These are phyloP conservation scores for Ophiocordyceps robertsii DNA, from an alignment of 2,329 filamentous ascomycete species.

Conservation along the genomic window DNA sequence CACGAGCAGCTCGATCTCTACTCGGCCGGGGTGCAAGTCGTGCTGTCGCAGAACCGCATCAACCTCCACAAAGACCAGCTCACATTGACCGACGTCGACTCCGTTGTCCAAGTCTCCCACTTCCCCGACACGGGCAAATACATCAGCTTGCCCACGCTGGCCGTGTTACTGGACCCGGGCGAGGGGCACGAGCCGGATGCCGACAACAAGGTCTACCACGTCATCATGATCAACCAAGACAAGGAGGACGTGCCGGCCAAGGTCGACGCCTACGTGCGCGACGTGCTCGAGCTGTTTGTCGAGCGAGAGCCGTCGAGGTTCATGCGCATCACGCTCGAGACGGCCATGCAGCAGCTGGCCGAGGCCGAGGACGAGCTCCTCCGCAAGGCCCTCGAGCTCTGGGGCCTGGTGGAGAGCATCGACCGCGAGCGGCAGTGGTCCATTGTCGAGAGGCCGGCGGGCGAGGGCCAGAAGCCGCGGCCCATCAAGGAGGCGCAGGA, in stretches of 20 bases:
- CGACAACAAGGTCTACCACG: slow-evolving; percentile 19
- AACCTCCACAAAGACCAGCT: slow-evolving; percentile 39
- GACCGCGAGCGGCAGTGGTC: slow-evolving; percentile 51
- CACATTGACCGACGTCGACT: slow-evolving; percentile 32
- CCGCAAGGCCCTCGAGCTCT: slow-evolving; percentile 46
- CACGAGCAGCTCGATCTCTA: slow-evolving; percentile 50
- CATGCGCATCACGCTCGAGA: slow-evolving; percentile 43
- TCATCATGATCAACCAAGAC: slow-evolving; percentile 47
- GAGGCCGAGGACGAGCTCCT: slow-evolving; percentile 41
- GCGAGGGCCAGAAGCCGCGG: slow-evolving; percentile 24
- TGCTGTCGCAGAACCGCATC: slow-evolving; percentile 45
- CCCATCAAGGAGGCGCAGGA: slow-evolving; percentile 34
- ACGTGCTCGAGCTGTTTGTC: slow-evolving; percentile 43
- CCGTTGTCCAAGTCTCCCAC: slow-evolving; percentile 43
- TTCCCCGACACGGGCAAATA: slow-evolving; percentile 38
- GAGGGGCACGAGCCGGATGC: slow-evolving; percentile 20
- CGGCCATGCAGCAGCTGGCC: slow-evolving; percentile 30
- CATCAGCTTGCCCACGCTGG: slow-evolving; percentile 23
- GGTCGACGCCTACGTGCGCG: slow-evolving; percentile 47
- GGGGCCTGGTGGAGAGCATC: slow-evolving; percentile 52
- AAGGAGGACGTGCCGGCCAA: slow-evolving; percentile 45
- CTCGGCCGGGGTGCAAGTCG: slow-evolving; percentile 49
- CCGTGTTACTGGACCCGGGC: slow-evolving; percentile 19
- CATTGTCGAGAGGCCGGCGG: slow-evolving; percentile 33
- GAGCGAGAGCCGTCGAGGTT: slow-evolving; percentile 46